These are phyloP conservation scores for Vitis hybrid DNA, from an alignment of 177 flowering plant species.

Conservation along the genomic window DNA sequence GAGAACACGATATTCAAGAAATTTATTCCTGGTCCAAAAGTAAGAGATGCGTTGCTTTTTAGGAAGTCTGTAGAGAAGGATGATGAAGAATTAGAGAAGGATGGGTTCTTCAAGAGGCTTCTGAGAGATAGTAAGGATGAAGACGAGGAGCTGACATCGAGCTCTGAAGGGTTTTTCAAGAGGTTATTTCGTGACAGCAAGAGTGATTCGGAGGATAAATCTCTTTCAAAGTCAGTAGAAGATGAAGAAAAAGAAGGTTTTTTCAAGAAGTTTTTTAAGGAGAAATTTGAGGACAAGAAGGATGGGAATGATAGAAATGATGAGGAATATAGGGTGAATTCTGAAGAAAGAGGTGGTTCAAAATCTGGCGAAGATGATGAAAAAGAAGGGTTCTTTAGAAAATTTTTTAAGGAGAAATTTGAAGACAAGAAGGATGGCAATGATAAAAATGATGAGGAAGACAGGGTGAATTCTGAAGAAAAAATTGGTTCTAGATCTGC, in stretches of 20 bases:
- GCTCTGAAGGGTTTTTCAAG: constrained; percentile 89
- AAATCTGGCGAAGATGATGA: constrained; percentile 72
- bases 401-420: constrained; percentile 75
- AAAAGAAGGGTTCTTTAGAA: constrained; percentile 84
- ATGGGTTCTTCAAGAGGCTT: constrained; percentile 76
- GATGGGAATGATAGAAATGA: constrained; percentile 36
- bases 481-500: constrained; percentile 28
- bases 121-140: constrained; percentile 71
- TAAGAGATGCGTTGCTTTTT: constrained; percentile 83
- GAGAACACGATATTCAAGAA: constrained; percentile 87
- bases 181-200: constrained; percentile 84
- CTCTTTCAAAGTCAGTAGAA: constrained; percentile 35
- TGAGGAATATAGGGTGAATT: constrained; percentile 16
- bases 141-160: constrained; percentile 64
- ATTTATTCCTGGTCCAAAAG: constrained; percentile 84
- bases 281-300: constrained; percentile 59
- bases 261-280: constrained; percentile 59
- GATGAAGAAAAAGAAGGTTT: constrained; percentile 69
- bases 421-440: constrained; percentile 77
- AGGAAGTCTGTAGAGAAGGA: constrained; percentile 88
- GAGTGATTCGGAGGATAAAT: constrained; percentile 61
- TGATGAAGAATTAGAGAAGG: constrained; percentile 74
- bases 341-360: constrained; percentile 25
- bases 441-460: constrained; percentile 45
- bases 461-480: constrained; percentile 21